Percentiles rank a stretch among this genome's conserved stretches.
phyloP scores from a whole-genome alignment of 352 stramenopile species.

The Globisporangium viniferum region DNA sequence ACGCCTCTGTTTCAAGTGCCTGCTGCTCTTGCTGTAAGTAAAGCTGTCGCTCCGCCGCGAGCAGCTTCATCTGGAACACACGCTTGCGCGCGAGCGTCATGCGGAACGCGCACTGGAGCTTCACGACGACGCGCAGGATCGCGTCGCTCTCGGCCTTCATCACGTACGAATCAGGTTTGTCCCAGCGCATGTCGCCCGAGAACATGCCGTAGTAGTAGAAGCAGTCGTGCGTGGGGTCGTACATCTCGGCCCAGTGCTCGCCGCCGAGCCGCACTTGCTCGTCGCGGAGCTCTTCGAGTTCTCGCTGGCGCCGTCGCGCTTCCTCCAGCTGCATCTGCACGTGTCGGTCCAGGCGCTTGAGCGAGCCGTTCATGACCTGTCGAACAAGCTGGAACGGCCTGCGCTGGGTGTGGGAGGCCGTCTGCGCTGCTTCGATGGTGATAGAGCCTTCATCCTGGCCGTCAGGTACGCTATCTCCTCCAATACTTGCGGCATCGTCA shows the following conservation, averaged over 20 bases:
- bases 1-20: not conserved
- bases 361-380: conserved; percentile 17
- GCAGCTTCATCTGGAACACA: conserved; percentile 33
- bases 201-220: conserved; percentile 49
- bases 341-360: conserved; percentile 26
- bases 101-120: conserved; percentile 46
- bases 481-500: not conserved
- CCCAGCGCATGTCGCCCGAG: conserved; percentile 46
- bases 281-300: conserved; percentile 28
- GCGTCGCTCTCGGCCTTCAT: conserved; percentile 36
- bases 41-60: not conserved
- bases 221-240: conserved; percentile 36
- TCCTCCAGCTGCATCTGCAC: conserved; percentile 27
- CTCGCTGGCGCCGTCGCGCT: conserved; percentile 20
- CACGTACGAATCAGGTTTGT: conserved; percentile 30
- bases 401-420: not conserved
- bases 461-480: not conserved
- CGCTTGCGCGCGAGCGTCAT: conserved; percentile 40
- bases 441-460: not conserved
- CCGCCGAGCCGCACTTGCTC: conserved; percentile 25
- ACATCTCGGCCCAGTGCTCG: conserved; percentile 54
- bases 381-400: conserved; percentile 18
- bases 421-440: not conserved
- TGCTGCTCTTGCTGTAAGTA: not conserved
- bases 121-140: conserved; percentile 38